Evolutionary conservation across 225 moss, liverwort and hornwort species (phyloP).

Genomic region (Climacium dendroides): DNA sequence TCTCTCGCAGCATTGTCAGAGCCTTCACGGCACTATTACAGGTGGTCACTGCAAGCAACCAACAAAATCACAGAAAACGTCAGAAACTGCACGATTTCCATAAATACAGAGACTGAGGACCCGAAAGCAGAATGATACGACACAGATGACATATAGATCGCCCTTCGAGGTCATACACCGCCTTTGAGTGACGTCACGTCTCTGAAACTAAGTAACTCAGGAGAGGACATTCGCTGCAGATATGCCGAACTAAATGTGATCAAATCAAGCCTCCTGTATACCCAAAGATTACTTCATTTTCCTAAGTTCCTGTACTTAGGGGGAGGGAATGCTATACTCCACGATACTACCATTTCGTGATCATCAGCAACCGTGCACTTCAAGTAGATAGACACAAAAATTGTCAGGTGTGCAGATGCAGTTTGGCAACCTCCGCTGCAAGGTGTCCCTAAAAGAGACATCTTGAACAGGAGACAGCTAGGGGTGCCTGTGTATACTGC

Average conservation of each 20-base stretch:
- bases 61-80: neutral
- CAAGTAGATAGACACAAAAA: neutral
- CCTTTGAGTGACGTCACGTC: neutral
- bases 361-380: neutral
- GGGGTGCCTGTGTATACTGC: neutral
- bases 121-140: neutral
- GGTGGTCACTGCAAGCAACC: slow-evolving; percentile 64
- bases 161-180: neutral
- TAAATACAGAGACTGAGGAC: neutral
- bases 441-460: neutral
- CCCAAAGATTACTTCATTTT: neutral
- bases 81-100: neutral
- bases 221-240: neutral
- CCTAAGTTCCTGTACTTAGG: too few species aligned
- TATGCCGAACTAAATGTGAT: neutral
- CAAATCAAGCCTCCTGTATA: neutral
- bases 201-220: neutral
- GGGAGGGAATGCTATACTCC: neutral
- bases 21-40: slow-evolving; percentile 65
- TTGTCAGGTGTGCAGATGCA: neutral
- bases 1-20: slow-evolving; percentile 66
- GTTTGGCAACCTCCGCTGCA: neutral
- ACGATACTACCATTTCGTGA: neutral
- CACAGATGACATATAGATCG: neutral
- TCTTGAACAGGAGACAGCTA: neutral